Conservation (phyloP, 306 rosid genomes). For the Vigna angularis region DNA sequence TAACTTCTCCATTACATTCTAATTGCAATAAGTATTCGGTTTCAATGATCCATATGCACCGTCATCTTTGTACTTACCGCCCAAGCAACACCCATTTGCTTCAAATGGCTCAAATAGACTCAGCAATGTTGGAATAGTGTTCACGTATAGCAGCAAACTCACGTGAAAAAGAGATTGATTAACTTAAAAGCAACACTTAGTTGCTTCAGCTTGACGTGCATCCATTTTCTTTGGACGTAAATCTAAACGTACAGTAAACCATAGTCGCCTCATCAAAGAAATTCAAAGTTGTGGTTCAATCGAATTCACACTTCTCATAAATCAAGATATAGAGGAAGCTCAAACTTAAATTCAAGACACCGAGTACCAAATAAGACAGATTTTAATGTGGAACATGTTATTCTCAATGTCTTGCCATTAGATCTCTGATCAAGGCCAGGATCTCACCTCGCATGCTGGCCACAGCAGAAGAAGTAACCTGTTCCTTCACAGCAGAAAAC, state of each 20-base stretch:
- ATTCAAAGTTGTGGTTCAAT: conserved; percentile 15
- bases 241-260: background rate
- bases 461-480: conserved; percentile 64
- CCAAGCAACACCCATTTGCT: background rate
- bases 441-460: conserved; percentile 68
- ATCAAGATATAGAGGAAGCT: conserved; percentile 4
- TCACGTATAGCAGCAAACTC: background rate
- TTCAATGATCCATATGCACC: too few species aligned
- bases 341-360: conserved; percentile 20
- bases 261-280: background rate
- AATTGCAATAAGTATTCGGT: too few species aligned
- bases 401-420: conserved; percentile 60
- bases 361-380: background rate
- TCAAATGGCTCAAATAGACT: background rate
- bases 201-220: too few species aligned
- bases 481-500: conserved; percentile 67
- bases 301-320: background rate
- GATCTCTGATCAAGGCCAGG: conserved; percentile 61
- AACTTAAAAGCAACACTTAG: too few species aligned
- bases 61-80: too few species aligned
- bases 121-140: background rate
- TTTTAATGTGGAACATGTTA: background rate
- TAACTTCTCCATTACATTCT: too few species aligned
- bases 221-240: too few species aligned
- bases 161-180: too few species aligned